Evolutionary conservation across 1,284 basidiomycete genomes (phyloP).

Genomic region (Ganoderma lingzhi): DNA sequence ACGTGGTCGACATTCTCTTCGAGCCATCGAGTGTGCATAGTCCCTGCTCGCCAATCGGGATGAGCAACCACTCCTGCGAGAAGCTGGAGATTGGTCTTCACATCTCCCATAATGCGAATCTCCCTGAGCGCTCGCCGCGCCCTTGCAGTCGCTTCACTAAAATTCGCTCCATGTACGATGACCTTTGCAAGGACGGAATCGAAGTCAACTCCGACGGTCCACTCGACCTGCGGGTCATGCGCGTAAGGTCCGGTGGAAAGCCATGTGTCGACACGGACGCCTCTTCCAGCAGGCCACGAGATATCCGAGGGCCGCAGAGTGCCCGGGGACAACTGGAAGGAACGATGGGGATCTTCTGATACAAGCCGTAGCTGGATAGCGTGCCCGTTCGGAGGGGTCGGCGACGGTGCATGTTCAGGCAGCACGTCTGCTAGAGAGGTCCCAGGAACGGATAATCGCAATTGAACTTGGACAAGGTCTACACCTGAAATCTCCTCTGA

Average conservation of each 20-base stretch:
- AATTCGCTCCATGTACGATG: slow-evolving; percentile 43
- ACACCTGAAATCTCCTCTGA: too few species aligned
- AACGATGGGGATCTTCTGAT: slow-evolving; percentile 47
- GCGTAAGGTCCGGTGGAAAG: slow-evolving; percentile 31
- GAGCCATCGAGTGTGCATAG: slow-evolving; percentile 47
- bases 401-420: slow-evolving; percentile 27
- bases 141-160: slow-evolving; percentile 44
- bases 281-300: slow-evolving; percentile 47
- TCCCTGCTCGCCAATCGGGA: slow-evolving; percentile 42
- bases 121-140: slow-evolving; percentile 44
- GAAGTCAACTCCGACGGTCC: slow-evolving; percentile 48
- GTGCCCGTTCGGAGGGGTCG: slow-evolving; percentile 32
- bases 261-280: slow-evolving; percentile 52
- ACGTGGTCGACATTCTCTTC: slow-evolving; percentile 41
- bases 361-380: slow-evolving; percentile 51
- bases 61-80: slow-evolving; percentile 44
- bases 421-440: slow-evolving; percentile 3
- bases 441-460: too few species aligned
- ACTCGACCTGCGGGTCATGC: slow-evolving; percentile 22
- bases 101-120: slow-evolving; percentile 35
- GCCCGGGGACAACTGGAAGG: slow-evolving; percentile 47
- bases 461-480: too few species aligned
- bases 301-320: slow-evolving; percentile 39
- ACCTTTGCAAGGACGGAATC: slow-evolving; percentile 52
- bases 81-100: slow-evolving; percentile 46